Conservation (phyloP, 208 protist genomes). For the Vickermania spadyakhi region DNA sequence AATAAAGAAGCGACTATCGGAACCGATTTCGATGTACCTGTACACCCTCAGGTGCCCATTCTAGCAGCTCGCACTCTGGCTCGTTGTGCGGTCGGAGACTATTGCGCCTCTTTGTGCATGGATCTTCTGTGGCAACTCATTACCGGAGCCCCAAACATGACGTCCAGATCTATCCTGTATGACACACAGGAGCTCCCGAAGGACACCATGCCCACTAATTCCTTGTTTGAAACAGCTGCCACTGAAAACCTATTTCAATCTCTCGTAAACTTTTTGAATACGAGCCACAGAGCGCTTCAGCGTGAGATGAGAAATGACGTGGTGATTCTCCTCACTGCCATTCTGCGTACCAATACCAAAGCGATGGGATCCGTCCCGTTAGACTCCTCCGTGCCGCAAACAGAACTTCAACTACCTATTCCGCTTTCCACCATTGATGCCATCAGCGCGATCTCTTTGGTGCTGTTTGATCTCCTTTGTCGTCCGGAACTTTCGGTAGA, state of each 20-base stretch:
- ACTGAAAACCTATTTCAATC: conserved; percentile 41
- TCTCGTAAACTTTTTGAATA: conserved; percentile 44
- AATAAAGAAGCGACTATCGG: not conserved
- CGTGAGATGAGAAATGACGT: conserved; percentile 67
- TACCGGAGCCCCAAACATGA: conserved; percentile 20
- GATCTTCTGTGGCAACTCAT: conserved; percentile 46
- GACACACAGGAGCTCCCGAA: conserved; percentile 1
- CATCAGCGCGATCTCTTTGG: conserved; percentile 40
- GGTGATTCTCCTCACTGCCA: conserved; percentile 25
- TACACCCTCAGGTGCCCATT: conserved; percentile 23
- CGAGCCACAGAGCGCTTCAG: conserved; percentile 30
- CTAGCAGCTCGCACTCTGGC: conserved; percentile 21
- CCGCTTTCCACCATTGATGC: conserved; percentile 34
- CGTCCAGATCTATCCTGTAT: conserved; percentile 30
- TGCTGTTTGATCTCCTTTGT: conserved; percentile 64
- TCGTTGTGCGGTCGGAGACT: conserved; percentile 20
- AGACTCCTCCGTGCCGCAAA: not conserved
- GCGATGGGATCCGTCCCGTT: conserved; percentile 1
- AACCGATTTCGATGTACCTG: conserved; percentile 5
- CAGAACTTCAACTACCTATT: conserved; percentile 2
- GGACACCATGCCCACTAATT: not conserved
- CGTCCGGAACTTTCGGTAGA: conserved; percentile 34
- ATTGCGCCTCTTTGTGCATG: conserved; percentile 31
- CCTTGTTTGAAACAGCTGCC: conserved; percentile 11
- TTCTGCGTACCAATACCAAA: conserved; percentile 27